Percentiles rank a stretch among this genome's conserved stretches.
phyloP scores from a whole-genome alignment of 139 green algal genomes.

The Astrephomene gubernaculifera region DNA sequence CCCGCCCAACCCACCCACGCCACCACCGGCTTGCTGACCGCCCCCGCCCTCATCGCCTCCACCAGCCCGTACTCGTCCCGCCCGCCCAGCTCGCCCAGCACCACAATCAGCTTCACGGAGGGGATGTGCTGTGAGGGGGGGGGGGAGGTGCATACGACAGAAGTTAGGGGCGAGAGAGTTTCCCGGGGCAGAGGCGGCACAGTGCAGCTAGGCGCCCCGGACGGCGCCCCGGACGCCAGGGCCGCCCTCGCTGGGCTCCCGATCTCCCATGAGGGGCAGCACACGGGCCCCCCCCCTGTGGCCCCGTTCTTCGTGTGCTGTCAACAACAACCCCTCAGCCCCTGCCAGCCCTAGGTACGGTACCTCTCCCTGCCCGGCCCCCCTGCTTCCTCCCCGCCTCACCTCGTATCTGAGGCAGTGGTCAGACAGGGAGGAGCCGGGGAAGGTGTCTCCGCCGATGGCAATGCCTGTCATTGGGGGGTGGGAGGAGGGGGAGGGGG shows the following conservation, averaged over 20 bases:
- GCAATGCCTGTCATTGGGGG: constrained; percentile 79
- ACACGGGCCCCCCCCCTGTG: too few species aligned
- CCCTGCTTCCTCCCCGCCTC: constrained; percentile 6
- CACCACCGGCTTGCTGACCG: constrained; percentile 94
- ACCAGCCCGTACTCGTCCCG: constrained; percentile 94
- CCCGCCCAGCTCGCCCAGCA: constrained; percentile 94
- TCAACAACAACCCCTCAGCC: too few species aligned
- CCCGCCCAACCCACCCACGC: constrained; percentile 55
- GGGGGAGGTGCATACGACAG: background rate
- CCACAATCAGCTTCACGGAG: constrained; percentile 95
- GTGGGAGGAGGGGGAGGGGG: background rate
- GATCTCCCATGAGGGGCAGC: too few species aligned
- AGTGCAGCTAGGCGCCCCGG: too few species aligned
- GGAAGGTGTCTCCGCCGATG: constrained; percentile 94
- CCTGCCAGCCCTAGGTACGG: too few species aligned
- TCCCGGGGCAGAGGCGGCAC: too few species aligned
- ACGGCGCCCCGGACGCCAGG: too few species aligned
- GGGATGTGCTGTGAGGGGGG: constrained; percentile 16
- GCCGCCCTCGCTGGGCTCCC: too few species aligned
- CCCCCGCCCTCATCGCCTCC: constrained; percentile 77
- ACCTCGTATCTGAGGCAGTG: constrained; percentile 92
- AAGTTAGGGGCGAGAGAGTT: too few species aligned
- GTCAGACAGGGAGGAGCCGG: constrained; percentile 92
- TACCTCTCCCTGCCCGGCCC: background rate
- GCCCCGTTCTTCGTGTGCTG: too few species aligned